Conservation (phyloP, 2,329 filamentous ascomycete genomes). For the Acrodontium crateriforme region DNA sequence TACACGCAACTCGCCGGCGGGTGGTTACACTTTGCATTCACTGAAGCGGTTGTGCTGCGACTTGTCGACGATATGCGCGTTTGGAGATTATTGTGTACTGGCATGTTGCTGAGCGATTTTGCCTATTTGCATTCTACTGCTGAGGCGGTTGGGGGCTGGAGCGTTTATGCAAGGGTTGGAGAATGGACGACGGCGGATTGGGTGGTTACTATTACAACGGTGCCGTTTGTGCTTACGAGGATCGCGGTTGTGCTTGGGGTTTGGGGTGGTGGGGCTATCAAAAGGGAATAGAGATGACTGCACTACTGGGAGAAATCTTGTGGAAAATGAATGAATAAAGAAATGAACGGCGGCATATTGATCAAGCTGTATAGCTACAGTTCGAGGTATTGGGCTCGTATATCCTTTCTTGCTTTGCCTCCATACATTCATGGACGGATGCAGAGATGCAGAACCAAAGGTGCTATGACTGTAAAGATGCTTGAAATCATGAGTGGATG, state of each 20-base stretch:
- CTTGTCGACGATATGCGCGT: constrained; percentile 17
- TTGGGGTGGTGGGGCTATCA: no score
- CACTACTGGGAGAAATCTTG: no score
- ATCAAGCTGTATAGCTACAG: no score
- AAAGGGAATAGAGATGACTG: constrained; percentile 10
- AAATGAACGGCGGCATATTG: no score
- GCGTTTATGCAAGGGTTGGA: constrained; percentile 8
- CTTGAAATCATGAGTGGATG: no score
- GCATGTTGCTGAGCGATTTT: constrained; percentile 15
- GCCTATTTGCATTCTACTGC: constrained; percentile 15
- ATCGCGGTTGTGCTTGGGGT: constrained; percentile 14
- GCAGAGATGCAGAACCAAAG: no score
- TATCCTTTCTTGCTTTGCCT: no score
- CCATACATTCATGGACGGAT: no score
- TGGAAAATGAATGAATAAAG: no score
- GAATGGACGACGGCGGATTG: constrained; percentile 17
- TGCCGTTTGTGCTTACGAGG: constrained; percentile 17
- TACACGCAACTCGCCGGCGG: constrained; percentile 18
- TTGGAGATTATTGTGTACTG: constrained; percentile 16
- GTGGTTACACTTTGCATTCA: constrained; percentile 18
- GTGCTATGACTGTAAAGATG: no score
- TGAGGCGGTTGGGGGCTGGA: constrained; percentile 18
- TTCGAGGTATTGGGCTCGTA: no score
- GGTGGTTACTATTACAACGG: constrained; percentile 14
- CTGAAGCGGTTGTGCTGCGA: constrained; percentile 14